Conservation (phyloP, 1,139 yeast species). For the Geotrichum armillariae region DNA sequence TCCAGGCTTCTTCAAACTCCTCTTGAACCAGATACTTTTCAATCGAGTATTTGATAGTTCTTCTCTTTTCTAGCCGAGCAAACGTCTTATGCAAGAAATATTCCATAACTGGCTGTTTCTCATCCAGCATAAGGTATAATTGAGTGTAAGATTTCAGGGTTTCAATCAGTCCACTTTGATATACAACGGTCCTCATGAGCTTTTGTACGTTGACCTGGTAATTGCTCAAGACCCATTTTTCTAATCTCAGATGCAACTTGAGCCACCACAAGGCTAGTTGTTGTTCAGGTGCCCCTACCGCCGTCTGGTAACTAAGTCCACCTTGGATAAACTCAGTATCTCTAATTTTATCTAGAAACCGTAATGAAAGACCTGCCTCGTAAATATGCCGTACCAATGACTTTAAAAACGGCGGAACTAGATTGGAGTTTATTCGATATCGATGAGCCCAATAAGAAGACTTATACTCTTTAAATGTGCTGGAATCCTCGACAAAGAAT, state of each 20-base stretch:
- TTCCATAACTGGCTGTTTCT: constrained; percentile 1
- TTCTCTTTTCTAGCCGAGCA: not conserved
- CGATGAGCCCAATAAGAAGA: constrained; percentile 3
- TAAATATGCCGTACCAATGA: constrained; percentile 5
- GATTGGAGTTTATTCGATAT: not conserved
- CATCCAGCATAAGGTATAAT: constrained; percentile 4
- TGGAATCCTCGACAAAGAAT: not conserved
- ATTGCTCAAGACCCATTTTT: constrained; percentile 10
- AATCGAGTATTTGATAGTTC: not conserved
- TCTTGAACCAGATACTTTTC: constrained; percentile 9
- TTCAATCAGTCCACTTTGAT: not conserved
- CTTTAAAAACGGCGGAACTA: constrained; percentile 6
- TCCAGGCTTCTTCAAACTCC: constrained; percentile 5
- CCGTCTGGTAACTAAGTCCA: not conserved
- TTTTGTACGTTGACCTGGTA: constrained; percentile 1
- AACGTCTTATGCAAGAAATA: constrained; percentile 5
- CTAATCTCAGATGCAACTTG: constrained; percentile 3
- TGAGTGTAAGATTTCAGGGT: not conserved
- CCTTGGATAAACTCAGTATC: not conserved
- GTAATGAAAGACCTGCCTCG: constrained; percentile 11
- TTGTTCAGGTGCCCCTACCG: not conserved
- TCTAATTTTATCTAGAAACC: constrained; percentile 1
- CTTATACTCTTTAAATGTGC: not conserved
- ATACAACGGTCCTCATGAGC: not conserved
- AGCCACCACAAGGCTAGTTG: constrained; percentile 9